These are phyloP conservation scores for Plenodomus lindquistii DNA, from an alignment of 2,329 filamentous ascomycete genomes.

Conservation along the genomic window DNA sequence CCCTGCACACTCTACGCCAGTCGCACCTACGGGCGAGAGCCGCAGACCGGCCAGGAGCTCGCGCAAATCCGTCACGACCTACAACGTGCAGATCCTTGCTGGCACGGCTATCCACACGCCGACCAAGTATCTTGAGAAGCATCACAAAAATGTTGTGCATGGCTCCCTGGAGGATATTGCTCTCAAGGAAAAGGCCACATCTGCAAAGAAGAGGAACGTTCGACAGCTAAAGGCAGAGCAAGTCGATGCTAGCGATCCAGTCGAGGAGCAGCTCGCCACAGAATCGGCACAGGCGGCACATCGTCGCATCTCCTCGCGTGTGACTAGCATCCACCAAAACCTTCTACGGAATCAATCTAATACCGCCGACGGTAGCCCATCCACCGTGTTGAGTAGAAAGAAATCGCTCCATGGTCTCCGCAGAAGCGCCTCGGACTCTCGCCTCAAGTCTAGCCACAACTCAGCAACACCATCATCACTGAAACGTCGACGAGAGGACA, in stretches of 20 bases:
- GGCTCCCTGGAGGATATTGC: slow-evolving; percentile 25
- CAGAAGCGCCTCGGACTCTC: slow-evolving; percentile 31
- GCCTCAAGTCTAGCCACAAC: slow-evolving; percentile 19
- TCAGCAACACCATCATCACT: slow-evolving; percentile 15
- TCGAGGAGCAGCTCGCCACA: slow-evolving; percentile 35
- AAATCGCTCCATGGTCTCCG: slow-evolving; percentile 36
- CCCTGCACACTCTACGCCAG: slow-evolving; percentile 21
- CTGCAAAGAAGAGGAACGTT: slow-evolving; percentile 23
- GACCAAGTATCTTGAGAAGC: slow-evolving; percentile 46
- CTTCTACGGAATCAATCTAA: slow-evolving; percentile 36
- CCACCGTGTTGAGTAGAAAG: slow-evolving; percentile 44
- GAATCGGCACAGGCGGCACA: slow-evolving; percentile 39
- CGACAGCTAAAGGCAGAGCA: slow-evolving; percentile 13
- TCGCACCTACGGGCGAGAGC: slow-evolving; percentile 25
- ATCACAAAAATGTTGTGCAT: slow-evolving; percentile 43
- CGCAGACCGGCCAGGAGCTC: slow-evolving; percentile 53
- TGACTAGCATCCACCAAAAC: slow-evolving; percentile 40
- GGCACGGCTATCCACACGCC: slow-evolving; percentile 65
- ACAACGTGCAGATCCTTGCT: slow-evolving; percentile 67
- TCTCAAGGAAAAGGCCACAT: slow-evolving; percentile 13
- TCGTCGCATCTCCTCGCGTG: slow-evolving; percentile 38
- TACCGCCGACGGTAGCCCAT: slow-evolving; percentile 30
- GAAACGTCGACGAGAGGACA: slow-evolving; percentile 28
- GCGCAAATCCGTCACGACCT: slow-evolving; percentile 63
- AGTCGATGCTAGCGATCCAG: slow-evolving; percentile 25